Conservation (phyloP, 2,329 filamentous ascomycete genomes). For the Talaromyces albobiverticillius region DNA sequence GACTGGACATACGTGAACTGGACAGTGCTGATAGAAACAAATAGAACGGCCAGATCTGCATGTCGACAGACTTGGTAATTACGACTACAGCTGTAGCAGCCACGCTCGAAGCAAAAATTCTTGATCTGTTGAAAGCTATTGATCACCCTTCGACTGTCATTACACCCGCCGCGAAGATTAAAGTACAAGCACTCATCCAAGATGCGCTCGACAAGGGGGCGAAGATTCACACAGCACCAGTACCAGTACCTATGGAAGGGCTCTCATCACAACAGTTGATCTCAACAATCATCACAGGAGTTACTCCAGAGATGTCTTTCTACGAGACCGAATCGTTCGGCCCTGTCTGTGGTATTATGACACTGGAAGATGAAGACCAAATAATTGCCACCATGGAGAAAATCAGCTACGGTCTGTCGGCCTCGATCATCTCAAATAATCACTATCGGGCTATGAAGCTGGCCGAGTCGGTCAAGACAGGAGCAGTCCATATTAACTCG, state of each 20-base stretch:
- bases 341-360: slow-evolving; percentile 62
- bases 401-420: slow-evolving; percentile 37
- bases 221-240: slow-evolving; percentile 13
- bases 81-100: slow-evolving; percentile 47
- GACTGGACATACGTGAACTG: slow-evolving; percentile 44
- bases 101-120: slow-evolving; percentile 51
- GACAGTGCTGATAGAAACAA: too few relatives aligned
- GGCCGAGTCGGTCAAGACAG: slow-evolving; percentile 62
- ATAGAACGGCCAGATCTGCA: slow-evolving; percentile 73
- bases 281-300: slow-evolving; percentile 43
- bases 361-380: slow-evolving; percentile 42
- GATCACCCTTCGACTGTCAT: slow-evolving; percentile 34
- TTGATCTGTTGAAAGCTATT: slow-evolving; percentile 28
- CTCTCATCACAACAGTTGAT: slow-evolving; percentile 55
- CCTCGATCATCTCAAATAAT: slow-evolving; percentile 46
- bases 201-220: slow-evolving; percentile 29
- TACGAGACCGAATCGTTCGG: slow-evolving; percentile 63
- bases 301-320: slow-evolving; percentile 60
- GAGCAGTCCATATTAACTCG: slow-evolving; percentile 60
- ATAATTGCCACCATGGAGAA: slow-evolving; percentile 38
- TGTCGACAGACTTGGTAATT: slow-evolving; percentile 62
- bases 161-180: slow-evolving; percentile 42
- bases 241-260: neutral
- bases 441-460: slow-evolving; percentile 52
- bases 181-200: slow-evolving; percentile 32